Base-by-base conservation (phyloP, 176 grass and related monocot species). In the Tillandsia leiboldiana region DNA sequence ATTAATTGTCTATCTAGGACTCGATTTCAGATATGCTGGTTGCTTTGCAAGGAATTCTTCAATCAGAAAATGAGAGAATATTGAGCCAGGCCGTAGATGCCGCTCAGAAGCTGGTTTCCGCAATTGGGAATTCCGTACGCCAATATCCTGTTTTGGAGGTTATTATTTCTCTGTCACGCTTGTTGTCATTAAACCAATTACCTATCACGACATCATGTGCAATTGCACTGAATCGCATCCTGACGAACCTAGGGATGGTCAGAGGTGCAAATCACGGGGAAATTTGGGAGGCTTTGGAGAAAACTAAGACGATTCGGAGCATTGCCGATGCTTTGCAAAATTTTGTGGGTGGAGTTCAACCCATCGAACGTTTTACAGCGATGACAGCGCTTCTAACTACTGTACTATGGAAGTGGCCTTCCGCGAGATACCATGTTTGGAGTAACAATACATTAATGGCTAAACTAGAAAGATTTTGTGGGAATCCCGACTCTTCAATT, bases 391-490 rank as follows among this genome's bases (percentile, higher is more conserved):
- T 97, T 64, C 73, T 97, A 58, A 84, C 74, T 61, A 81, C 49
- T 53, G 83, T 97, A 65, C 51, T 90, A 23, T 80, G 79, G 81
- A 84, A 75, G 51, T 97, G 93, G 93, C 89, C 93, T 76, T 73
- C 75, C 12, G 87, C 82, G 7, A 92, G 93, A 79, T 92, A 85
- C 73, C 70, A 67, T 67, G 79, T 92, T 68, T 92, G 86, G 83
- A 90, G 76, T 62, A 87, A 97, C 53, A 42, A 22, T 66, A 79
- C 69, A 27, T 51, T 92, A 72, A 90, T 97, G 86, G 63, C 1
- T 0, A 85, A 81, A 71, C 65, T 97, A 54, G 50, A 57, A 56
- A 71, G 79, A 18, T 81, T 83, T 50, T 83, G 58, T 81, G 22
- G 65, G 64, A 20, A 51, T 20, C 18, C 73, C 61, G 74, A 87